phyloP scores from a whole-genome alignment of 176 grass and related monocot genomes.

The Eremochloa ophiuroides region DNA sequence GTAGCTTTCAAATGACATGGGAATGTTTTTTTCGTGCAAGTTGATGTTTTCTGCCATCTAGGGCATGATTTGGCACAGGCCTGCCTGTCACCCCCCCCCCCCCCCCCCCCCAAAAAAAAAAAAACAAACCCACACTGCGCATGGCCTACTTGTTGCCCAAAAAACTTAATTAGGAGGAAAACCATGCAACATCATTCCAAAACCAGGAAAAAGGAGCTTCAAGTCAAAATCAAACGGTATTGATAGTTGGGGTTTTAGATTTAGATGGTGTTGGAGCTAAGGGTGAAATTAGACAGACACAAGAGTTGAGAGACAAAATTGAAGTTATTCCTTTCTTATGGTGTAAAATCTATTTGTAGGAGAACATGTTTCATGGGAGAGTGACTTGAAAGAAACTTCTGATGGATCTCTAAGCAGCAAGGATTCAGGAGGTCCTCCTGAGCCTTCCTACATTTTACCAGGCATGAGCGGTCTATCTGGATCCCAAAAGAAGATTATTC shows the following conservation, averaged over 20 bases:
- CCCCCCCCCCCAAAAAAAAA: no score
- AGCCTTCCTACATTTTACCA: neutral
- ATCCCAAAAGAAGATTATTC: conserved; percentile 6
- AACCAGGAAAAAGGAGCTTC: neutral
- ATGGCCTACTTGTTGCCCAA: neutral
- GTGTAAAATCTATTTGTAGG: neutral
- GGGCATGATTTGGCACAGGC: neutral
- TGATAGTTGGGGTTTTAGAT: neutral
- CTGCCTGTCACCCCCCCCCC: neutral
- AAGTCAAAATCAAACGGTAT: neutral
- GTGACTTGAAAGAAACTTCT: neutral
- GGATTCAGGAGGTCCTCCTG: neutral
- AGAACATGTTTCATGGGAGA: neutral
- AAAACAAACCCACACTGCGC: no score
- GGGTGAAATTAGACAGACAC: neutral
- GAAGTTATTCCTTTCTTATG: neutral
- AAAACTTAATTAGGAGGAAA: neutral
- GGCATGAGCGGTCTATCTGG: neutral
- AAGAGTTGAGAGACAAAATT: neutral
- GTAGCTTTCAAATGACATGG: neutral
- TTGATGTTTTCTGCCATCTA: neutral
- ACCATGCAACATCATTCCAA: neutral
- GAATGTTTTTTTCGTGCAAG: neutral
- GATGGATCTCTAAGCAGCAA: neutral
- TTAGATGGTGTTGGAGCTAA: neutral